Evolutionary conservation across 2,329 filamentous ascomycete species (phyloP).

Genomic region (Diplocarpon mali): DNA sequence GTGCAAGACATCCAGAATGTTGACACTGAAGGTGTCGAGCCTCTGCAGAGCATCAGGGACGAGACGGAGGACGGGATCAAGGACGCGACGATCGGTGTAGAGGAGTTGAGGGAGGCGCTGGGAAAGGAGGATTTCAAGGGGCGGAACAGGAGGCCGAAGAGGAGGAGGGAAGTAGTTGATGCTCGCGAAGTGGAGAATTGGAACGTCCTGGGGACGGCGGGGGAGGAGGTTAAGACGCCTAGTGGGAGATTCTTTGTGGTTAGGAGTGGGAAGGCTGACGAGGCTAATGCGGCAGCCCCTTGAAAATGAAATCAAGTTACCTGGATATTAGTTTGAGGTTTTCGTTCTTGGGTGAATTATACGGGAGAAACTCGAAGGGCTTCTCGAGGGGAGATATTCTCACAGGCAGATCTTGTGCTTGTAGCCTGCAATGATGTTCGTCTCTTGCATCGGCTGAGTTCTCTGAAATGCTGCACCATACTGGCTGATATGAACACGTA

Average conservation of each 20-base stretch:
- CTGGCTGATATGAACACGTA: no score
- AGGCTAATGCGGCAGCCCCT: not conserved
- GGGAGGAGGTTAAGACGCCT: slow-evolving; percentile 21
- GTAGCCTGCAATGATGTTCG: no score
- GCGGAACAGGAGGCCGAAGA: slow-evolving; percentile 23
- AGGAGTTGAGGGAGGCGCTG: slow-evolving; percentile 38
- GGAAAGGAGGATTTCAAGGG: slow-evolving; percentile 51
- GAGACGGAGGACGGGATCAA: slow-evolving; percentile 49
- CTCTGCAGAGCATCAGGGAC: slow-evolving; percentile 70
- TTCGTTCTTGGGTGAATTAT: no score
- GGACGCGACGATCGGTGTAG: slow-evolving; percentile 48
- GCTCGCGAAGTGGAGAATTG: slow-evolving; percentile 21
- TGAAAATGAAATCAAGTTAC: not conserved
- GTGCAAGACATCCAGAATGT: slow-evolving; percentile 77
- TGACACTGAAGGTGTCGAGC: slow-evolving; percentile 60
- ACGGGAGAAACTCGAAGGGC: no score
- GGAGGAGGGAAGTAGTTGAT: slow-evolving; percentile 13
- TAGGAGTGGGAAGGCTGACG: slow-evolving; percentile 22
- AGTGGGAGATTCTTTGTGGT: slow-evolving; percentile 29
- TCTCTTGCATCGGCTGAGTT: no score
- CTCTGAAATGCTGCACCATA: no score
- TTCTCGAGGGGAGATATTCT: no score
- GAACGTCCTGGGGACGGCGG: slow-evolving; percentile 25
- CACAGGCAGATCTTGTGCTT: no score
- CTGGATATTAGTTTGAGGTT: not conserved